Evolutionary conservation across 768 basidiomycete species (phyloP).

Genomic region (Termitomyces sp.): DNA sequence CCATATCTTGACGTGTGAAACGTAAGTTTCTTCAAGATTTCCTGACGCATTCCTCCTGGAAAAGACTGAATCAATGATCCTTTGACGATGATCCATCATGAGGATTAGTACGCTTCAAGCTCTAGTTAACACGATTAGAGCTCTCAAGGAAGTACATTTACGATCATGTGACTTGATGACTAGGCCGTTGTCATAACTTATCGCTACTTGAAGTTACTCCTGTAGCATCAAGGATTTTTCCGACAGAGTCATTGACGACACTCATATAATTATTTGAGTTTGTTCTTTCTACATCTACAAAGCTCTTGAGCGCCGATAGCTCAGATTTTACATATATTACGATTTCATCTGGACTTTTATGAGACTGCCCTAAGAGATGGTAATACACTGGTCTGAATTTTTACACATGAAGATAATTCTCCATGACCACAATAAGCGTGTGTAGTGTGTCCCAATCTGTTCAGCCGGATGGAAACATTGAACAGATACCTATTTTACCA

Average conservation of each 20-base stretch:
- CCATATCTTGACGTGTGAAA: slow-evolving; percentile 89
- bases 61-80: slow-evolving; percentile 83
- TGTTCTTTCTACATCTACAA: slow-evolving; percentile 29
- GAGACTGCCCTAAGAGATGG: neutral
- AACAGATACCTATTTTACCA: neutral
- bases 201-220: too few species aligned
- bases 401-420: neutral
- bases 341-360: neutral
- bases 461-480: too few species aligned
- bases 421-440: too few species aligned
- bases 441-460: too few species aligned
- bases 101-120: neutral
- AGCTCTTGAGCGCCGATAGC: neutral
- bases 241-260: too few species aligned
- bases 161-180: neutral
- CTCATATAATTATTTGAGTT: too few species aligned
- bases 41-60: slow-evolving; percentile 61
- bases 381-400: neutral
- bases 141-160: neutral
- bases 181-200: too few species aligned
- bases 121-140: neutral
- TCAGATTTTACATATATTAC: neutral
- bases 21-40: slow-evolving; percentile 69
- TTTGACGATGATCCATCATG: slow-evolving; percentile 51
- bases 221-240: too few species aligned